Conservation (phyloP, 1,284 basidiomycete genomes). For the Trichosporon coremiiforme region DNA sequence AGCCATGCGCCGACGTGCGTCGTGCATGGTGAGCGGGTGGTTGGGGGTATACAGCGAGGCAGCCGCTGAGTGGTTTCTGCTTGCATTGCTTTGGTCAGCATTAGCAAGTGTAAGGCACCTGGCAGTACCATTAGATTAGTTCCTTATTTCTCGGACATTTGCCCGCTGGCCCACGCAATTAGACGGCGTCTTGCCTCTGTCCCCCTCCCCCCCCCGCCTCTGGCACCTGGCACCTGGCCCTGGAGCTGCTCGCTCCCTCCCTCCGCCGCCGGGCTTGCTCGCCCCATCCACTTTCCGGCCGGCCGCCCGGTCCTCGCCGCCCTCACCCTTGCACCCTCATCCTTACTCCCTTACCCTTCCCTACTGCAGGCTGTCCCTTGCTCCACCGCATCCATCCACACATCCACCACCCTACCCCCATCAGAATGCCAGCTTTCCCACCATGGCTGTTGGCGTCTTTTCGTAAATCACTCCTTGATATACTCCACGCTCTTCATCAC, state of each 20-base stretch:
- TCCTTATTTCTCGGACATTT: conserved; percentile 14
- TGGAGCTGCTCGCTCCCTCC: too few relatives aligned
- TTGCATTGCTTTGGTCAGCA: neutral
- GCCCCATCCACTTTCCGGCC: neutral
- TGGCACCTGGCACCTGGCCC: too few relatives aligned
- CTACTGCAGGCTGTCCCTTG: conserved; percentile 4
- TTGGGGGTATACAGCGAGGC: neutral
- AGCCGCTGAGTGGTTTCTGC: neutral
- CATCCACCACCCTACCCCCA: neutral
- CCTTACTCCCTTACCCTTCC: conserved; percentile 16
- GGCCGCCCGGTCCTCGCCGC: conserved; percentile 1
- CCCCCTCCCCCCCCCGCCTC: too few relatives aligned
- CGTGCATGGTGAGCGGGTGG: neutral
- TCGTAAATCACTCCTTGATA: neutral
- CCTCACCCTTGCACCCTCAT: neutral
- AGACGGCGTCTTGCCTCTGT: neutral
- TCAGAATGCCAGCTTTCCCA: conserved; percentile 9
- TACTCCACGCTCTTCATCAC: neutral
- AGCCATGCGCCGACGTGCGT: neutral
- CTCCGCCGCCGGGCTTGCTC: conserved; percentile 6
- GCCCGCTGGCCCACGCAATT: conserved; percentile 9
- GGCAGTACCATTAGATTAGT: neutral
- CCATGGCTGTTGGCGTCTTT: neutral
- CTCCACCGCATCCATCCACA: conserved; percentile 3
- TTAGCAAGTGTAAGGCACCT: conserved; percentile 1